A percentile compares a stretch with the other conserved stretches of the same genome.
These are phyloP conservation scores for Linnemannia elongata DNA, from an alignment of 192 early-diverging fungal genomes.

Conservation along the genomic window DNA sequence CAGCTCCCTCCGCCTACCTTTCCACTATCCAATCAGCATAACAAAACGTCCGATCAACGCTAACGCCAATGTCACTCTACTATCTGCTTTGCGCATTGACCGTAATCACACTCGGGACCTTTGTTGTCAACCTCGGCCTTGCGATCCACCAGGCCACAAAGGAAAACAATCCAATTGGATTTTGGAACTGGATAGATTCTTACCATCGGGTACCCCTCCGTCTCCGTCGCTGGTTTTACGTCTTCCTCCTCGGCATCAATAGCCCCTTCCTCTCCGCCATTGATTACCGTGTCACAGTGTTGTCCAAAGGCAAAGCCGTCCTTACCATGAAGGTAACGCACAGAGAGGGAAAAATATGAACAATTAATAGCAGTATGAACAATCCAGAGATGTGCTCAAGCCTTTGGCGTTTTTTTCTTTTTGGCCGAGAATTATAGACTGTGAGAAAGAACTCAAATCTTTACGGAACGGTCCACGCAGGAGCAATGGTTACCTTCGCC, in stretches of 20 bases:
- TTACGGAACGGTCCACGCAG: constrained; percentile 62
- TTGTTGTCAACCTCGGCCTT: neutral
- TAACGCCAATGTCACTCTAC: too few relatives aligned
- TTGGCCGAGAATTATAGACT: constrained; percentile 41
- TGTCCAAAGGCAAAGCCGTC: constrained; percentile 23
- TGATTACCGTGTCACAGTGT: constrained; percentile 27
- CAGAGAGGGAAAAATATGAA: neutral
- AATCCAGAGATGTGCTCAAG: too few relatives aligned
- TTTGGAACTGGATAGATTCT: constrained; percentile 10
- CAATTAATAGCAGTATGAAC: neutral
- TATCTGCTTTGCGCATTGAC: neutral
- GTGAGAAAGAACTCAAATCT: constrained; percentile 58
- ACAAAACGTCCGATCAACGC: too few relatives aligned
- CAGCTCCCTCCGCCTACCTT: too few relatives aligned
- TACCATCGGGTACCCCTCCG: constrained; percentile 13
- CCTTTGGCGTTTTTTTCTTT: neutral
- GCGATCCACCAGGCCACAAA: neutral
- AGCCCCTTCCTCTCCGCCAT: constrained; percentile 23
- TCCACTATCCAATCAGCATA: too few relatives aligned
- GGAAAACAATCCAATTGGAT: constrained; percentile 11
- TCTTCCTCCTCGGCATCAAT: constrained; percentile 8
- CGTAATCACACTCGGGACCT: neutral
- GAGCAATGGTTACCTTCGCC: constrained; percentile 64
- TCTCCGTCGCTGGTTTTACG: constrained; percentile 26
- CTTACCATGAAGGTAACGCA: constrained; percentile 24